Evolutionary conservation across 345 rosid species (phyloP).

Genomic region (Eucalyptus polyanthemos): DNA sequence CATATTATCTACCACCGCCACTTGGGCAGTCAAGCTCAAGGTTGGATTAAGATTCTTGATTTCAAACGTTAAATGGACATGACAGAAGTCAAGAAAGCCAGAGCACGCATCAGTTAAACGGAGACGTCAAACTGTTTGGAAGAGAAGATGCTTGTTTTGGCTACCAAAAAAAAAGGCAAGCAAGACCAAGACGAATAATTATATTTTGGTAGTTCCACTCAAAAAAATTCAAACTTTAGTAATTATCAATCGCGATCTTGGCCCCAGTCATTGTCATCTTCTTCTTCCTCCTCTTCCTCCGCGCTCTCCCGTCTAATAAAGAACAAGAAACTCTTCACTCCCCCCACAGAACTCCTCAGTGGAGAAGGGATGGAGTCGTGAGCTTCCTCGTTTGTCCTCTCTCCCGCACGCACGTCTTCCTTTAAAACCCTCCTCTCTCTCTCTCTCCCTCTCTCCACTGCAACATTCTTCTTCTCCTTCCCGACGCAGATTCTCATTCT

Average conservation of each 20-base stretch:
- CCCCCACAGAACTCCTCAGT: background rate
- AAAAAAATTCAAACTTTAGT: background rate
- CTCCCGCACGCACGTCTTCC: background rate
- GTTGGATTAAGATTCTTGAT: background rate
- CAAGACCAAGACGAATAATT: background rate
- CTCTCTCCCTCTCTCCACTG: background rate
- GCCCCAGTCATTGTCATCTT: slow-evolving; percentile 8
- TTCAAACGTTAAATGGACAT: background rate
- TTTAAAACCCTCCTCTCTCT: background rate
- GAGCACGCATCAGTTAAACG: background rate
- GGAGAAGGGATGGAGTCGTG: background rate
- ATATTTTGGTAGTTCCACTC: background rate
- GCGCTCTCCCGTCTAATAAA: background rate
- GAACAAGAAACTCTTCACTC: background rate
- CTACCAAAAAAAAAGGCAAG: background rate
- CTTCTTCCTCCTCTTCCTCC: background rate
- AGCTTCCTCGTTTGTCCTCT: background rate
- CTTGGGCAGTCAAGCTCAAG: background rate
- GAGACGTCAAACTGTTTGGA: background rate
- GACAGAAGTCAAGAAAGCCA: background rate
- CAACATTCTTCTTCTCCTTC: background rate
- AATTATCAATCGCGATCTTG: background rate
- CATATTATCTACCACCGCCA: background rate
- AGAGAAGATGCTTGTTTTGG: background rate
- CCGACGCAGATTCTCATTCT: background rate